Evolutionary conservation across 148 eudicot species (phyloP).

Genomic region (Suaeda aralocaspica): DNA sequence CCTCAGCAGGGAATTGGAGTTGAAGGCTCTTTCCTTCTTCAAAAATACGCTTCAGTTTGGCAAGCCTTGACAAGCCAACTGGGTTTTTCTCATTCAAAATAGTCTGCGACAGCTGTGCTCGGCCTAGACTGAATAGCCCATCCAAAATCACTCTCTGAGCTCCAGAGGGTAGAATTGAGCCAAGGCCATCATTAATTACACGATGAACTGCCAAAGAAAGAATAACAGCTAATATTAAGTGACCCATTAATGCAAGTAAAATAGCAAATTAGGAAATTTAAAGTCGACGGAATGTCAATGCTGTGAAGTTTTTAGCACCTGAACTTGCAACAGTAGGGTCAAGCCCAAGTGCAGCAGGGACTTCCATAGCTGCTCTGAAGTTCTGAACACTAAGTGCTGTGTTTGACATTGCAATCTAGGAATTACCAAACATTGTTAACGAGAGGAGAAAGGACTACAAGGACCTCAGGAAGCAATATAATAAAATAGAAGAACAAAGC

Average conservation of each 20-base stretch:
- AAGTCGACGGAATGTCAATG: neutral
- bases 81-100: conserved; percentile 79
- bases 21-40: conserved; percentile 98
- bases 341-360: conserved; percentile 97
- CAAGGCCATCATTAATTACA: conserved; percentile 52
- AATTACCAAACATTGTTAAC: conserved; percentile 18
- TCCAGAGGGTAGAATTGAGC: conserved; percentile 63
- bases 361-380: conserved; percentile 93
- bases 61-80: conserved; percentile 79
- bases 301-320: conserved; percentile 33
- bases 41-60: conserved; percentile 64
- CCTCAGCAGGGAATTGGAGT: conserved; percentile 98
- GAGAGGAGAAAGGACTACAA: neutral
- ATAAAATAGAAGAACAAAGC: conserved; percentile 10
- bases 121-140: conserved; percentile 79
- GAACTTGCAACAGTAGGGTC: conserved; percentile 83
- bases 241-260: neutral
- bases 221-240: conserved; percentile 7
- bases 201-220: conserved; percentile 61
- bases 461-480: neutral
- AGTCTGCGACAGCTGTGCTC: conserved; percentile 77
- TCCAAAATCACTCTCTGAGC: conserved; percentile 67
- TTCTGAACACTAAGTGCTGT: conserved; percentile 83
- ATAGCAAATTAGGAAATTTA: neutral
- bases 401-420: conserved; percentile 75